Evolutionary conservation across 768 basidiomycete species (phyloP).

Genomic region (Naganishia friedmannii): DNA sequence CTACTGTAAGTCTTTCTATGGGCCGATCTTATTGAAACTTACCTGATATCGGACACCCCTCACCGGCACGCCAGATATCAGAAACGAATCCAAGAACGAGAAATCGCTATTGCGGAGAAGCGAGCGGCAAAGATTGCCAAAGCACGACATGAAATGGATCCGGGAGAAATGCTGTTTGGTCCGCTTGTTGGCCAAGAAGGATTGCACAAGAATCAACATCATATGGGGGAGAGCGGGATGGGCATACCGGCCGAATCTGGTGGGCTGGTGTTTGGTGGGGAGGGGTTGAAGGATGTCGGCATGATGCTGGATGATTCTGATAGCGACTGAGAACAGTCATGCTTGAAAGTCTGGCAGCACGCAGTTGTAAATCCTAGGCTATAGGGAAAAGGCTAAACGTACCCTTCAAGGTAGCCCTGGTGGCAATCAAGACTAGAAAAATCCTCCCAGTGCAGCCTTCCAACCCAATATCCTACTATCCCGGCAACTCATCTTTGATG

Average conservation of each 20-base stretch:
- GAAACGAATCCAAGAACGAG: conserved; percentile 49
- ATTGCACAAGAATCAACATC: conserved; percentile 1
- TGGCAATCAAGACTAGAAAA: too few species aligned
- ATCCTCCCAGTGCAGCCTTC: too few species aligned
- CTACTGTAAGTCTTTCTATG: background rate
- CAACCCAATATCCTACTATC: too few species aligned
- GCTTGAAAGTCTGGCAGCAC: too few species aligned
- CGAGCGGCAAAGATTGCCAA: conserved; percentile 41
- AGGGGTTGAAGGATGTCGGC: conserved; percentile 43
- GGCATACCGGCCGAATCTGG: conserved; percentile 42
- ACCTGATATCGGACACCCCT: background rate
- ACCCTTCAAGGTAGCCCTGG: too few species aligned
- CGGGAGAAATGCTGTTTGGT: conserved; percentile 45
- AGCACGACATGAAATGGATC: conserved; percentile 34
- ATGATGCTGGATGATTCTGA: conserved; percentile 32
- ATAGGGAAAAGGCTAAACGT: too few species aligned
- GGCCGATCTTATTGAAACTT: background rate
- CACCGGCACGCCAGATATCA: conserved; percentile 42
- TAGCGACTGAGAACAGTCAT: conserved; percentile 30
- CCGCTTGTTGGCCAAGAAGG: conserved; percentile 30
- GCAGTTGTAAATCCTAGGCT: too few species aligned
- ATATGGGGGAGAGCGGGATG: conserved; percentile 37
- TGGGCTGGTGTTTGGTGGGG: conserved; percentile 39
- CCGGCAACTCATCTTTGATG: conserved; percentile 74
- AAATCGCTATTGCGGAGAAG: conserved; percentile 42